Conservation (phyloP, 148 eudicot genomes). For the Cornus suecica region DNA sequence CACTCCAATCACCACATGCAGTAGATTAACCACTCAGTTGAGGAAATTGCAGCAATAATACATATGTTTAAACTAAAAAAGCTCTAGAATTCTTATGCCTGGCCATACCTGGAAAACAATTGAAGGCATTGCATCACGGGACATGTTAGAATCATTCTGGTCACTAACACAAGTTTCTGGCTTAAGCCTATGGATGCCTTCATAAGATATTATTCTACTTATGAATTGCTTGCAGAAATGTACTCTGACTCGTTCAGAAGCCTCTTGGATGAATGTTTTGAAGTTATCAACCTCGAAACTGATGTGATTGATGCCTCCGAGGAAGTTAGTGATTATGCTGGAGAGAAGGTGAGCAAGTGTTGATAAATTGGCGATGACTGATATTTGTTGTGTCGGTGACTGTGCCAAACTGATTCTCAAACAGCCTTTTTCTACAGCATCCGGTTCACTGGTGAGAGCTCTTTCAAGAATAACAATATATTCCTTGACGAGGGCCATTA, state of each 20-base stretch:
- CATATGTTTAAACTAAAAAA: too few relatives aligned
- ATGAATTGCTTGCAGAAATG: conserved; percentile 26
- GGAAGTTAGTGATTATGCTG: conserved; percentile 18
- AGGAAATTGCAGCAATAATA: background rate
- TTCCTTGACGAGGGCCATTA: conserved; percentile 33
- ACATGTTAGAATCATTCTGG: conserved; percentile 13
- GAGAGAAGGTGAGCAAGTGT: conserved; percentile 29
- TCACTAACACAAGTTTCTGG: conserved; percentile 13
- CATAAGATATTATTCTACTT: conserved; percentile 22
- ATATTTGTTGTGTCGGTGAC: conserved; percentile 31
- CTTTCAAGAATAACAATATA: conserved; percentile 35
- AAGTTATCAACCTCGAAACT: conserved; percentile 27
- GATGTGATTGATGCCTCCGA: conserved; percentile 28
- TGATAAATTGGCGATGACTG: conserved; percentile 34
- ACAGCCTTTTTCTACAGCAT: conserved; percentile 12
- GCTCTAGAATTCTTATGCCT: background rate
- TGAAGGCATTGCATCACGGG: conserved; percentile 28
- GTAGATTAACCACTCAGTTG: background rate
- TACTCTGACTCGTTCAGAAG: conserved; percentile 21
- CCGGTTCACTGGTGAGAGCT: conserved; percentile 25
- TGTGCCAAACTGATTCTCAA: conserved; percentile 24
- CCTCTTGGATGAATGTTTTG: conserved; percentile 8
- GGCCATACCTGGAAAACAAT: conserved; percentile 34
- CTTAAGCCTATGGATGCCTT: conserved; percentile 11
- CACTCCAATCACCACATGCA: background rate